Conservation (phyloP, 2,329 filamentous ascomycete genomes). For the Bimuria novae-zelandiae region DNA sequence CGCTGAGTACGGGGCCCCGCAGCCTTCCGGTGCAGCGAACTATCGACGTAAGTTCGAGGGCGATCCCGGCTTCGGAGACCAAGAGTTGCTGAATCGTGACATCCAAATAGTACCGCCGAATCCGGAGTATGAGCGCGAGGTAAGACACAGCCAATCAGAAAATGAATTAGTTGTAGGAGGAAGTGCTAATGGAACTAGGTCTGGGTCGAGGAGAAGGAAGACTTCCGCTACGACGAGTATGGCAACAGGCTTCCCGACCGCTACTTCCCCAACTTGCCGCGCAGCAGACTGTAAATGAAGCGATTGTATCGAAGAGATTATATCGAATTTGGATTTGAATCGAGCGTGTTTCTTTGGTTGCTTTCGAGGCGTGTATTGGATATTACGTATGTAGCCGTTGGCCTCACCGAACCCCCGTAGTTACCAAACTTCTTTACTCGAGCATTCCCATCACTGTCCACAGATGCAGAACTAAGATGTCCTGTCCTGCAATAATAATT, state of each 20-base stretch:
- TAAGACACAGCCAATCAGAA: conserved; percentile 19
- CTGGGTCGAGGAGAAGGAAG: conserved; percentile 45
- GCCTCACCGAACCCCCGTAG: neutral
- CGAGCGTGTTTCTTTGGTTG: neutral
- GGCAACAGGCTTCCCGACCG: conserved; percentile 41
- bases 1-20: conserved; percentile 38
- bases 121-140: conserved; percentile 39
- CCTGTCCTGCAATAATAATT: neutral
- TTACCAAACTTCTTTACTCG: neutral
- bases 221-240: conserved; percentile 42
- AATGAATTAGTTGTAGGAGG: neutral
- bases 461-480: neutral
- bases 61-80: conserved; percentile 44
- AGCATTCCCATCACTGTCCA: neutral
- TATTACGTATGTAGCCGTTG: conserved; percentile 2
- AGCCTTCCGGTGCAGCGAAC: conserved; percentile 33
- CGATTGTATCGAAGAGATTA: neutral
- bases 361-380: neutral
- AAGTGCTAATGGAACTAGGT: conserved; percentile 25
- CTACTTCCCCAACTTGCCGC: conserved; percentile 30
- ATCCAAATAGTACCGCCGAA: conserved; percentile 42
- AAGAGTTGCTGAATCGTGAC: conserved; percentile 39
- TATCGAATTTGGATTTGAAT: neutral
- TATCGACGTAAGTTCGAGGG: conserved; percentile 41
- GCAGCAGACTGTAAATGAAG: conserved; percentile 33